phyloP scores from a whole-genome alignment of 371 early-diverging fungal species.

The Mortierella sp. region DNA sequence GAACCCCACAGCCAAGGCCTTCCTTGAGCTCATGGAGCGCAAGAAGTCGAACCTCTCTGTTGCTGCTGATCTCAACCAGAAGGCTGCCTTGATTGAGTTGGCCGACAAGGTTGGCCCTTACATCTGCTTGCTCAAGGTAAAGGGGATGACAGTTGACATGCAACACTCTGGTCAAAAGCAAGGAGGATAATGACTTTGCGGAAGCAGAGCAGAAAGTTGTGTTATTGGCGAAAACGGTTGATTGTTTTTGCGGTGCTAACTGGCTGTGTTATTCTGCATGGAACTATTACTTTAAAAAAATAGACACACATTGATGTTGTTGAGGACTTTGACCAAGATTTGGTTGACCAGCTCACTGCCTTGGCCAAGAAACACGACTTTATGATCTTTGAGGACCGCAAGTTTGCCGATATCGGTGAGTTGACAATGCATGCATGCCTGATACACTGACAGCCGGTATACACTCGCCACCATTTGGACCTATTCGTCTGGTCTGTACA shows the following conservation, averaged over 20 bases:
- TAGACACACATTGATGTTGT: constrained; percentile 97
- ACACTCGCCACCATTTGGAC: neutral
- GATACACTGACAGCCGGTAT: neutral
- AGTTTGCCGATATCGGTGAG: constrained; percentile 94
- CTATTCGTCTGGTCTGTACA: too few species aligned
- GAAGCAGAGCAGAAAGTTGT: too few species aligned
- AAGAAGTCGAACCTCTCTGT: constrained; percentile 94
- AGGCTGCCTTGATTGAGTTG: constrained; percentile 87
- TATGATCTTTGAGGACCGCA: constrained; percentile 98
- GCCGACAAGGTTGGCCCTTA: constrained; percentile 93
- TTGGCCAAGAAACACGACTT: constrained; percentile 92
- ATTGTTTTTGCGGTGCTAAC: neutral
- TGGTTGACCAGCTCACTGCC: constrained; percentile 78
- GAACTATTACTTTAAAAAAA: too few species aligned
- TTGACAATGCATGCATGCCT: neutral
- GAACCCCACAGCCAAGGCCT: constrained; percentile 73
- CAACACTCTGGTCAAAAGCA: neutral
- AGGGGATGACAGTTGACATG: neutral
- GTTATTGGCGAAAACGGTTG: neutral
- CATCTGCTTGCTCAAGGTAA: constrained; percentile 94
- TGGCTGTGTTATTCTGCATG: too few species aligned
- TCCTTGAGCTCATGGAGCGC: constrained; percentile 89
- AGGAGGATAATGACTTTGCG: too few species aligned
- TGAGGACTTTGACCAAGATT: constrained; percentile 90
- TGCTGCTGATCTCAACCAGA: constrained; percentile 92